Evolutionary conservation across 768 basidiomycete species (phyloP), one percentile per base, ranked within the genome.

Genomic region (Collybiopsis luxurians): DNA sequence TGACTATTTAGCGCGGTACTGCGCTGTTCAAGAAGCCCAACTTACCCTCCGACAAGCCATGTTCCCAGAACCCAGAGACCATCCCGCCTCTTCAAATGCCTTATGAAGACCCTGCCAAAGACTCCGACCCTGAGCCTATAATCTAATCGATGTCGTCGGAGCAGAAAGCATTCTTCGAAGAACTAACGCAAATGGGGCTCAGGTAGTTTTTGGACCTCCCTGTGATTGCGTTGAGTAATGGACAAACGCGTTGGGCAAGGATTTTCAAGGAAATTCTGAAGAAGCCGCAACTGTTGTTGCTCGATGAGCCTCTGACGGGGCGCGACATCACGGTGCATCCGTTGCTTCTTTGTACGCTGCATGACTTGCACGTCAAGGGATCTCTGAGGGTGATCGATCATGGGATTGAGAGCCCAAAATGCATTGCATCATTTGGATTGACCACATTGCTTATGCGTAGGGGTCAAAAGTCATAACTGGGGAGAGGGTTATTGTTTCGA

Each of bases 281-380:
- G 17, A 77, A 80, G 44, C 92, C 94, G 0, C 80, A 86, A 59
- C 67, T 98, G n/a, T 67, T 98, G 24, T 70, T 98, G 6, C 76
- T 98, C n/a, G 95, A 97, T 59, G 96, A 98, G 68, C 95, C 95
- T 0, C 75, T 94, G 36, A 92, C 93, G 59, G 93, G 94, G 0
- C 74, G 95, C 12, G 93, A 95, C 62, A 72, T 76, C 3, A 61
- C 77, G 13, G 85, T 79, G 4, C 81, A 92, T 13, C 77, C 79
- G 1, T 71, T 73, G 10, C 70, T 94, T 2, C 69, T 85, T 6
- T 65, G 71, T 6, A 76, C 90, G 17, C 75, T 92, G 11, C 71
- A 75, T 17, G 63, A 72, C 0, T 70, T 90, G 2, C 85, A 90
- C 46, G 60, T 62, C 3, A 60, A 73, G 0, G 69, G 63, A 3